Evolutionary conservation across 1,139 yeast species (phyloP), one percentile per base, ranked within the genome.

Genomic region (Yamadazyma pseudoaaseri): DNA sequence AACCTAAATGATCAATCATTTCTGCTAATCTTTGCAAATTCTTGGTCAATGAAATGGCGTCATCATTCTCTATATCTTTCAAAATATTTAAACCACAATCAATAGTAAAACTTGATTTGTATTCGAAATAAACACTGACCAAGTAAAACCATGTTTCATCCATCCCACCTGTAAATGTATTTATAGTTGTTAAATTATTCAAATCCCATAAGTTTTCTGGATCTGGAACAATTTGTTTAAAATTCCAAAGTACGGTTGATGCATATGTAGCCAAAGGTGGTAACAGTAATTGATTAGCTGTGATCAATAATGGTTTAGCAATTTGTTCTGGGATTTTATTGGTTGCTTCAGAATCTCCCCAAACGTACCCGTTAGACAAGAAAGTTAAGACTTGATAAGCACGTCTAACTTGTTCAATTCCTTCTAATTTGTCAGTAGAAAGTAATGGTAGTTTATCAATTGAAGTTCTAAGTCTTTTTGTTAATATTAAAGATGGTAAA

Each of bases 141-240:
- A 89, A 67, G 54, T 86, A 90, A 56, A 90, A 90, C 97, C 97
- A 90, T 45, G 86, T 76, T 58, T 90, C 97, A 56, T 90, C 97
- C 28, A 82, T 76, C 3, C 90, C 77, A 1, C 97, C 97, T 0
- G 97, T 87, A 54, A 82, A 90, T 0, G 97, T 89, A 54, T 77
- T 78, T 37, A 86, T 74, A 1, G 95, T 83, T 34, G 92, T 83
- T 38, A 90, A 65, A 49, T 84, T 82, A 39, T 82, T 81, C 34
- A 86, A 70, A 38, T 69, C 75, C 59, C 70, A 64, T 20, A 61
- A 48, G 22, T 65, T 68, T 13, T 59, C 64, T 2, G 54, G 60
- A 10, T 54, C 58, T 0, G 84, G 82, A 9, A 81, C 54, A 18
- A 84, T 76, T 32, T 76, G 74, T 44, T 73, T 76, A 65, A 79